These are phyloP conservation scores for Hysterium pulicare DNA, from an alignment of 2,329 filamentous ascomycete species.

Conservation along the genomic window DNA sequence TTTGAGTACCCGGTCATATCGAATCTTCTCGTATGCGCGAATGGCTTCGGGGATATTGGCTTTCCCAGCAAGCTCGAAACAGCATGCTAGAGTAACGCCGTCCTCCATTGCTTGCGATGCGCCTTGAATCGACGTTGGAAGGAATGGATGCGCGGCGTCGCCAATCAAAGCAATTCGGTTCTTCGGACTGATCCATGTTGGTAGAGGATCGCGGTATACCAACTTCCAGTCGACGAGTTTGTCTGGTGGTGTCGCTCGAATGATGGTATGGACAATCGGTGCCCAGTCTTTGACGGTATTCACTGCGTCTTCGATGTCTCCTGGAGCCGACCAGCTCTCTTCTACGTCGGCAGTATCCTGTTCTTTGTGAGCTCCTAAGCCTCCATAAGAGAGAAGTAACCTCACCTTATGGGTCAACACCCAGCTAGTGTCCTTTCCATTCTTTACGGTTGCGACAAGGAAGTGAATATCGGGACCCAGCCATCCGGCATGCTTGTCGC, in stretches of 20 bases:
- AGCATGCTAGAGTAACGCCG: conserved; percentile 26
- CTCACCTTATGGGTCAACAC: conserved; percentile 30
- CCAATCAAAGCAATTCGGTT: conserved; percentile 50
- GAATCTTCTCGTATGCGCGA: conserved; percentile 30
- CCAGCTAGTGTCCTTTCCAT: conserved; percentile 35
- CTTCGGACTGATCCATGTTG: conserved; percentile 49
- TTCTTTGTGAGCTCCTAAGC: conserved; percentile 27
- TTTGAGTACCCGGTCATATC: conserved; percentile 27
- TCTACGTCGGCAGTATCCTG: conserved; percentile 37
- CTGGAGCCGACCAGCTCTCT: conserved; percentile 33
- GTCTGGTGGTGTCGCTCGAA: conserved; percentile 29
- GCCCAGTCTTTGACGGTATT: conserved; percentile 31
- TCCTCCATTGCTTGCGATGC: conserved; percentile 56
- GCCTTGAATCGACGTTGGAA: conserved; percentile 53
- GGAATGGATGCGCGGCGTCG: conserved; percentile 53
- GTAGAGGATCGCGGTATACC: conserved; percentile 52
- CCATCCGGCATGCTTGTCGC: conserved; percentile 31
- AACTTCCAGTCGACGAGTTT: conserved; percentile 53
- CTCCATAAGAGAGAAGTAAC: background rate
- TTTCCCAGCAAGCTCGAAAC: conserved; percentile 25
- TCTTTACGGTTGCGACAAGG: conserved; percentile 32
- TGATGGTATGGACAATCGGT: conserved; percentile 28
- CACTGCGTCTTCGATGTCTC: conserved; percentile 28
- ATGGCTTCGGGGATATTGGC: conserved; percentile 19
- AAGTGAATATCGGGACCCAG: conserved; percentile 37